Conservation (phyloP, 2,329 filamentous ascomycete species). For the Colletotrichum sp. region DNA sequence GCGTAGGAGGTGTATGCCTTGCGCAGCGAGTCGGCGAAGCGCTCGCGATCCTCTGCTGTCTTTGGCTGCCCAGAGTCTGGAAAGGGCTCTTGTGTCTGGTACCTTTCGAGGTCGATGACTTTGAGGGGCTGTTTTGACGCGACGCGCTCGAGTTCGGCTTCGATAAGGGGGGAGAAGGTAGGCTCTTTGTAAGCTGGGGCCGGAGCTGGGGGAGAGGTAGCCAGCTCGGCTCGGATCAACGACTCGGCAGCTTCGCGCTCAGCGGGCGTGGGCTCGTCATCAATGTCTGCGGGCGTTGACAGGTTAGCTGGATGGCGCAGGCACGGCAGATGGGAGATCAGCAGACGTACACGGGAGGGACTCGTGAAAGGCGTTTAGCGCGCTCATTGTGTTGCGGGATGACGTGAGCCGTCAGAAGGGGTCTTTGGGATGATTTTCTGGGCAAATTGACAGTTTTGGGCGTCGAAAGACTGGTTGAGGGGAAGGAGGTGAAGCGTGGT, state of each 20-base stretch:
- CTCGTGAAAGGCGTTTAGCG: slow-evolving; percentile 64
- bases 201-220: slow-evolving; percentile 43
- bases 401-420: neutral
- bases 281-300: slow-evolving; percentile 70
- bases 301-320: neutral
- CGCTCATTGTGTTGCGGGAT: slow-evolving; percentile 25
- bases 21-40: slow-evolving; percentile 66
- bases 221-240: slow-evolving; percentile 72
- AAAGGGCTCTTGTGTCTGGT: slow-evolving; percentile 71
- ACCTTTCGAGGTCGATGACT: slow-evolving; percentile 78
- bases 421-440: neutral
- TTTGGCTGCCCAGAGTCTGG: slow-evolving; percentile 24
- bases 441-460: neutral
- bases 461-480: neutral
- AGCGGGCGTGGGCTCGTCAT: slow-evolving; percentile 68
- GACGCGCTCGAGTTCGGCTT: slow-evolving; percentile 72
- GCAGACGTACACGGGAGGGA: slow-evolving; percentile 75
- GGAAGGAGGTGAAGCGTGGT: neutral
- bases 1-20: slow-evolving; percentile 53
- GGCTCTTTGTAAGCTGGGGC: slow-evolving; percentile 61
- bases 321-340: slow-evolving; percentile 4
- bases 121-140: slow-evolving; percentile 56
- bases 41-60: slow-evolving; percentile 54
- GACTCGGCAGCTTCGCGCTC: slow-evolving; percentile 70
- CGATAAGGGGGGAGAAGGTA: slow-evolving; percentile 69